phyloP scores from a whole-genome alignment of 208 protist genomes.

The Wallacemonas sp. region DNA sequence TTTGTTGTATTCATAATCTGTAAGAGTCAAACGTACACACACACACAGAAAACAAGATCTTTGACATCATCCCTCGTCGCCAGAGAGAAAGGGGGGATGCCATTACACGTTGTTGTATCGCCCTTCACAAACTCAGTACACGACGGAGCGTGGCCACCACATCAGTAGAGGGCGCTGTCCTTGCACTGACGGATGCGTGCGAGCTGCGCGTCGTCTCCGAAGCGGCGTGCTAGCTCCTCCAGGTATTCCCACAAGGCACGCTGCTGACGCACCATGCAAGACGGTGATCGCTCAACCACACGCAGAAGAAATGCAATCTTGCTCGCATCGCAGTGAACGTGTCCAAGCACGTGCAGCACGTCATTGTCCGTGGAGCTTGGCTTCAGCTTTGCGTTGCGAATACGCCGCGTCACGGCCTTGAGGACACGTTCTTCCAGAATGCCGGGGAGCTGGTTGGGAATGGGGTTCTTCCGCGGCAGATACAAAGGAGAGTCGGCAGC shows the following conservation, averaged over 20 bases:
- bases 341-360: conserved; percentile 56
- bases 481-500: background rate
- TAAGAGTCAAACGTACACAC: too few relatives aligned
- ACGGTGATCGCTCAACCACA: conserved; percentile 33
- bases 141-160: too few relatives aligned
- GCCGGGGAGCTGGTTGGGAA: background rate
- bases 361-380: conserved; percentile 35
- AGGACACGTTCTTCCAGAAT: conserved; percentile 47
- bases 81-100: too few relatives aligned
- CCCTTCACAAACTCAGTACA: too few relatives aligned
- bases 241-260: conserved; percentile 48
- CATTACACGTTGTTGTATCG: too few relatives aligned
- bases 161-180: conserved; percentile 31
- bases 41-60: too few relatives aligned
- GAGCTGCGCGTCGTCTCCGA: conserved; percentile 38
- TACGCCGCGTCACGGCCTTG: conserved; percentile 24
- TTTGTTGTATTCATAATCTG: too few relatives aligned
- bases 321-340: conserved; percentile 45
- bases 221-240: conserved; percentile 37
- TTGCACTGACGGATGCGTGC: conserved; percentile 23
- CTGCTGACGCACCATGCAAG: conserved; percentile 33
- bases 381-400: conserved; percentile 22
- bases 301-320: conserved; percentile 47
- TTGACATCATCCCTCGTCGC: too few relatives aligned
- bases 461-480: background rate